phyloP scores from a whole-genome alignment of 805 yeast species.

The Blastobotrys attinorum region DNA sequence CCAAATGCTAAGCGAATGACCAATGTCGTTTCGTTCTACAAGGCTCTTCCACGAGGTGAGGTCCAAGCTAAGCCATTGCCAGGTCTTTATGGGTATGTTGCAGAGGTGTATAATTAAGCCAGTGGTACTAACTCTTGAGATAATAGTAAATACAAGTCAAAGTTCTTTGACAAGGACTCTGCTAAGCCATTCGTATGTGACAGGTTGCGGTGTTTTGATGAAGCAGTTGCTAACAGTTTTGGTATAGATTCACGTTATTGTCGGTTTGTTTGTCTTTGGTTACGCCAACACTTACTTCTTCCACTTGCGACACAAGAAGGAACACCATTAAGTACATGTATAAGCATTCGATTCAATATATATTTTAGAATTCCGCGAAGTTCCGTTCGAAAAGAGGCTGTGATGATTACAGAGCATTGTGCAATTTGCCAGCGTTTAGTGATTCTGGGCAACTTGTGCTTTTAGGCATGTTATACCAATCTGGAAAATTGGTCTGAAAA shows the following conservation, averaged over 20 bases:
- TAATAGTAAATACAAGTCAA: slow-evolving; percentile 14
- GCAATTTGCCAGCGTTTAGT: no score
- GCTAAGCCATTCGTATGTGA: slow-evolving; percentile 24
- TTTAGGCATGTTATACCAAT: no score
- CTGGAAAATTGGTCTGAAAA: no score
- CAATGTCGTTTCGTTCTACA: slow-evolving; percentile 91
- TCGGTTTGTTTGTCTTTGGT: slow-evolving; percentile 63
- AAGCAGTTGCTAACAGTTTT: slow-evolving; percentile 4
- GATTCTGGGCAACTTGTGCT: no score
- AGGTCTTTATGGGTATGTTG: slow-evolving; percentile 25
- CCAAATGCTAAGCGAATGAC: slow-evolving; percentile 97
- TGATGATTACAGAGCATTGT: no score
- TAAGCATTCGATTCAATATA: no score
- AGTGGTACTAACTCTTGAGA: no score
- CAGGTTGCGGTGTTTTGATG: slow-evolving; percentile 12
- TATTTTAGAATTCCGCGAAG: no score
- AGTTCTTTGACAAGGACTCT: slow-evolving; percentile 25
- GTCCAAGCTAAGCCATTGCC: slow-evolving; percentile 50
- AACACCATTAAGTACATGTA: slow-evolving; percentile 37
- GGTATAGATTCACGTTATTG: slow-evolving; percentile 51
- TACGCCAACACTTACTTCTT: slow-evolving; percentile 90
- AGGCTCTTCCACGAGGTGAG: slow-evolving; percentile 89
- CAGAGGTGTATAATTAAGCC: background rate
- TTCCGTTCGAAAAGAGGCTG: no score
- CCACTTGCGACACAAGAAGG: slow-evolving; percentile 42